Evolutionary conservation across 768 basidiomycete species (phyloP).

Genomic region (Leucosporidium creatinivorum): DNA sequence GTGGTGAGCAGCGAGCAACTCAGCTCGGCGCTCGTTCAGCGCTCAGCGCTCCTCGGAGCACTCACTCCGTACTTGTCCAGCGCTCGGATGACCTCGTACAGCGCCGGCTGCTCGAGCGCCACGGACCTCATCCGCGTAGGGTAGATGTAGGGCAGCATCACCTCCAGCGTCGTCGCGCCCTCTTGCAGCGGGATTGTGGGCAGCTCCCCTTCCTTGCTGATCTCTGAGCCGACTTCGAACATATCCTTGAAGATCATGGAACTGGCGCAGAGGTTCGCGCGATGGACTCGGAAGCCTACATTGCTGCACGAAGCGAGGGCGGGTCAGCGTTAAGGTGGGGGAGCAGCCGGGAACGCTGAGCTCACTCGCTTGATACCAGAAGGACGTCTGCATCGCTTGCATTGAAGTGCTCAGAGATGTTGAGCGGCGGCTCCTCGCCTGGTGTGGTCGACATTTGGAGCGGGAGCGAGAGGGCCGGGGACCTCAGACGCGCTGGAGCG

Average conservation of each 20-base stretch:
- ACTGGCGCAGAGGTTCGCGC: neutral
- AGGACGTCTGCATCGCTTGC: too few relatives aligned
- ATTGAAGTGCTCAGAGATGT: too few relatives aligned
- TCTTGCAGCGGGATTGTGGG: neutral
- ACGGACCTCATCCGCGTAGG: neutral
- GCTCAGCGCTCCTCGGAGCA: neutral
- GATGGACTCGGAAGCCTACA: neutral
- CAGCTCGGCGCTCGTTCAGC: too few relatives aligned
- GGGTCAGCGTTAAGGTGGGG: neutral
- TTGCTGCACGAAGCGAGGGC: neutral
- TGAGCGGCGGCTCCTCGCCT: neutral
- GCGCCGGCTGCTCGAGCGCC: neutral
- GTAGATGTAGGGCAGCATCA: neutral
- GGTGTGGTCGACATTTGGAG: conserved; percentile 4
- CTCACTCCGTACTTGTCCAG: neutral
- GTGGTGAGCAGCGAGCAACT: too few relatives aligned
- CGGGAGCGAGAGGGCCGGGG: too few relatives aligned
- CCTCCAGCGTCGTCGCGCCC: neutral
- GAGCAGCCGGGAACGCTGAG: too few relatives aligned
- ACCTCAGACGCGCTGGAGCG: too few relatives aligned
- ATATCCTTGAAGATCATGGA: neutral
- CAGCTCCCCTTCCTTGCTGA: too few relatives aligned
- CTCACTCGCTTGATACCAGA: neutral
- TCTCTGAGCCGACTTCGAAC: neutral
- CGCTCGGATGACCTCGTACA: neutral